Base-by-base conservation (phyloP, 441 rosid genomes). In the Mallotus repandus region DNA sequence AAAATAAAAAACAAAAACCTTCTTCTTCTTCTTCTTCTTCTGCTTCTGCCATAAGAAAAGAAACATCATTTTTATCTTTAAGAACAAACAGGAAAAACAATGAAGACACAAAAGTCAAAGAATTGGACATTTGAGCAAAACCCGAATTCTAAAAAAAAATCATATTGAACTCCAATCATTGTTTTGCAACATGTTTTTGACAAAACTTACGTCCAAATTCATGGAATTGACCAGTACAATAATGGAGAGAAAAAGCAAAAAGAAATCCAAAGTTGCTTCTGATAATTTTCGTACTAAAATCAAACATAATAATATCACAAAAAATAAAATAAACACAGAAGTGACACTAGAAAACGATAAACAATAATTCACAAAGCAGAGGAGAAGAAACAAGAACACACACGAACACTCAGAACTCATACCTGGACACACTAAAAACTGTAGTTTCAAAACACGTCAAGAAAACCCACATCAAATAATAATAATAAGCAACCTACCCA, bases 71-170 rank as follows among this genome's bases (percentile, higher is more conserved):
- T 65, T 0, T 32, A 16, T 59, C 9, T 25, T 46, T 48, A 41
- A 13, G 35, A 41, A 43, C 2, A 52, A 5, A 12, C 22, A 53
- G 19, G 14, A 13, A 57, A 56, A 35, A 13, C 12, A 56, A 49
- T 38, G 9, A 22, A n/a, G 54, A 9, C 69, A 71, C 16, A 71
- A 68, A 62, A 67, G 74, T 74, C 64, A 77, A 76, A 68, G 18
- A 0, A 9, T 48, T 57, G 41, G 48, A 61, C 61, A 69, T 50
- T 53, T 35, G 16, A 21, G n/a, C 11, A 52, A 22, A 58, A 68
- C 29, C 41, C 58, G 58, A 41, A 21, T 49, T 48, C 61, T 56
- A 52, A 35, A 35, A 35, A 3, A 35, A 35, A 35, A 35, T 35
- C 25, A 71, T 55, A 53, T 54, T 35, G 6, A 65, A 41, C 48